Percentiles rank a stretch among this genome's conserved stretches.
phyloP scores from a whole-genome alignment of 208 protist species.

The Wallacemonas rigidus region DNA sequence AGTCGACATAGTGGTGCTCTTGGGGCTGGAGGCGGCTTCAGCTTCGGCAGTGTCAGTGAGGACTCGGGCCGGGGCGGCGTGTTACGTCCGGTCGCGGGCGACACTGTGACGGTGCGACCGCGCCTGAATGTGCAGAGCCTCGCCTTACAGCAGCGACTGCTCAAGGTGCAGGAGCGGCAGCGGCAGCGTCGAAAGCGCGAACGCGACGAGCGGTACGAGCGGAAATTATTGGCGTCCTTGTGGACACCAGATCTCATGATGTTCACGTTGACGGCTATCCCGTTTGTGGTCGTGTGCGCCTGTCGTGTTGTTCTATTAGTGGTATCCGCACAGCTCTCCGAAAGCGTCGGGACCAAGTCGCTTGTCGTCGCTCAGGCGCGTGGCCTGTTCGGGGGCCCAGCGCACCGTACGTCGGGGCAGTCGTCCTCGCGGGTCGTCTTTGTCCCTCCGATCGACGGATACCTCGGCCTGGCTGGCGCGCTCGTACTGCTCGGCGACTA shows the following conservation, averaged over 20 bases:
- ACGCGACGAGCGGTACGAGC: not conserved
- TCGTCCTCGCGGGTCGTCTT: not conserved
- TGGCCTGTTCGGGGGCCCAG: not conserved
- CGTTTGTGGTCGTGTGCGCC: not conserved
- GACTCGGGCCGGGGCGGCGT: not conserved
- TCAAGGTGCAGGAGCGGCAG: constrained; percentile 9
- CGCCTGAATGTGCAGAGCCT: constrained; percentile 11
- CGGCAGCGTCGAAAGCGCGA: not conserved
- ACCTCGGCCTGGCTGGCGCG: not conserved
- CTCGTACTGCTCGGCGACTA: not conserved
- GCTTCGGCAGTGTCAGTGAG: constrained; percentile 14
- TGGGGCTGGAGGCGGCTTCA: not conserved
- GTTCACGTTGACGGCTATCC: not conserved
- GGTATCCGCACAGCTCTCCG: not conserved
- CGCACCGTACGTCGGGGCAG: not conserved
- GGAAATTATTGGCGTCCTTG: constrained; percentile 5
- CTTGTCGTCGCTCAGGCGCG: not conserved
- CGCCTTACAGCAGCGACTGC: constrained; percentile 9
- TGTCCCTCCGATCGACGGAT: constrained; percentile 5
- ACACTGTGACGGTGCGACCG: not conserved
- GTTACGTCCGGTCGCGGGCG: not conserved
- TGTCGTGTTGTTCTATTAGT: constrained; percentile 3
- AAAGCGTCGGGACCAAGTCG: not conserved
- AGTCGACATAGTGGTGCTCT: not conserved
- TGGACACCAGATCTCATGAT: not conserved